Evolutionary conservation across 345 rosid genomes (phyloP).

Genomic region (Turnera subulata): DNA sequence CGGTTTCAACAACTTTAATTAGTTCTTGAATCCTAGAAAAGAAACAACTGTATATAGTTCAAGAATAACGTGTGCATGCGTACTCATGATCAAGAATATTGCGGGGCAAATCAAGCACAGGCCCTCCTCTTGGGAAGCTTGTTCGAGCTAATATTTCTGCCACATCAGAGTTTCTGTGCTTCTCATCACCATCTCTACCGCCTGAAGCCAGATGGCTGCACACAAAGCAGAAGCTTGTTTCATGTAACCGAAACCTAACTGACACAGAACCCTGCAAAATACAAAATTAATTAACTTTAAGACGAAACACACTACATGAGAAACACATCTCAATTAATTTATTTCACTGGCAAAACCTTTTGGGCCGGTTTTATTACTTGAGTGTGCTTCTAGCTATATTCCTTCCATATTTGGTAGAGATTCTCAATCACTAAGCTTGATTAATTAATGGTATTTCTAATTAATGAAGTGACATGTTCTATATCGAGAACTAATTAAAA

Average conservation of each 20-base stretch:
- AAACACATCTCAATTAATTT: too few species aligned
- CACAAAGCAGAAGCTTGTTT: conserved; percentile 78
- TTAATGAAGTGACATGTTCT: too few species aligned
- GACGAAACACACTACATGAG: too few species aligned
- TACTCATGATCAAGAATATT: conserved; percentile 80
- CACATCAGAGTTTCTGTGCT: conserved; percentile 56
- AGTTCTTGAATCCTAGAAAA: neutral
- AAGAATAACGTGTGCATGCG: conserved; percentile 4
- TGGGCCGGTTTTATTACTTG: too few species aligned
- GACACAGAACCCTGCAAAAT: conserved; percentile 70
- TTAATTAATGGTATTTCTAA: too few species aligned
- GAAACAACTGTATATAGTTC: neutral
- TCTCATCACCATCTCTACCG: conserved; percentile 68
- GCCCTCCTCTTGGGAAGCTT: conserved; percentile 53
- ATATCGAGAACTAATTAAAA: too few species aligned
- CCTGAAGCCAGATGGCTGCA: conserved; percentile 84
- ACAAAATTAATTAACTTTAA: too few species aligned
- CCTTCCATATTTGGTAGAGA: too few species aligned
- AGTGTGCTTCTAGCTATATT: too few species aligned
- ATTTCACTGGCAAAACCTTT: too few species aligned
- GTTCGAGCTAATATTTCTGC: conserved; percentile 60
- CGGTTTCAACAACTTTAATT: conserved; percentile 5
- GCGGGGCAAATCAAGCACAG: conserved; percentile 45
- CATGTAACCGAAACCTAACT: conserved; percentile 56
- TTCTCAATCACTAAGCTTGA: too few species aligned